Conservation (phyloP, 768 basidiomycete genomes). For the Suillus discolor region DNA sequence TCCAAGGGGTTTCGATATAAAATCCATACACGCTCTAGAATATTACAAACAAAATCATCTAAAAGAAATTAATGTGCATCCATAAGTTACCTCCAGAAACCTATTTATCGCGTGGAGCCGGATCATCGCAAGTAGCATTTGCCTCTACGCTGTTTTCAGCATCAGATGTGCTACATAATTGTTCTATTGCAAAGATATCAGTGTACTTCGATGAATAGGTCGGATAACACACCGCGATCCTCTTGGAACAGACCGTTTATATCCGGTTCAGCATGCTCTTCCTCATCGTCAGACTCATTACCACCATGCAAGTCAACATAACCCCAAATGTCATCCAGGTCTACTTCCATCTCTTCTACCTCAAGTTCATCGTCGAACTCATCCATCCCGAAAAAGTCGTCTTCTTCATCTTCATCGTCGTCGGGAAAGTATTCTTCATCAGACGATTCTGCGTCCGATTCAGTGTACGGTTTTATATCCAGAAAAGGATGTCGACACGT, state of each 20-base stretch:
- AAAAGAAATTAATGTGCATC: constrained; percentile 7
- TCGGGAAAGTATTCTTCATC: constrained; percentile 70
- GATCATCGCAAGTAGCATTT: neutral
- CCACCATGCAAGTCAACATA: constrained; percentile 14
- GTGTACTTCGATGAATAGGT: neutral
- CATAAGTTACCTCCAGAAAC: constrained; percentile 5
- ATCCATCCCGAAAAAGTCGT: constrained; percentile 42
- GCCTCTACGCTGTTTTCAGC: neutral
- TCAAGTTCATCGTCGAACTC: constrained; percentile 40
- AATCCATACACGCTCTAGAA: constrained; percentile 11
- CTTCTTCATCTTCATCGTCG: constrained; percentile 47
- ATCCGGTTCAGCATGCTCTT: constrained; percentile 25
- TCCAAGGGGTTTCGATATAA: constrained; percentile 14
- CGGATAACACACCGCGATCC: constrained; percentile 9
- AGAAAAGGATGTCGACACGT: constrained; percentile 65
- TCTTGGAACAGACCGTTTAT: constrained; percentile 20
- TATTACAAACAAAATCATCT: constrained; percentile 9
- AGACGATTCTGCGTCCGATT: constrained; percentile 65
- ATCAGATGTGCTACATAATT: neutral
- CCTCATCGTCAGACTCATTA: constrained; percentile 44
- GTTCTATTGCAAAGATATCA: neutral
- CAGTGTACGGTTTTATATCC: constrained; percentile 49
- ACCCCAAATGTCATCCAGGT: constrained; percentile 22
- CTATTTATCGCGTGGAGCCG: constrained; percentile 6
- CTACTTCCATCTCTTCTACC: constrained; percentile 43